A percentile compares a stretch with the other conserved stretches of the same genome.
Evolutionary conservation across 2,329 filamentous ascomycete genomes (phyloP).

Genomic region (Xylaria hypoxylon): DNA sequence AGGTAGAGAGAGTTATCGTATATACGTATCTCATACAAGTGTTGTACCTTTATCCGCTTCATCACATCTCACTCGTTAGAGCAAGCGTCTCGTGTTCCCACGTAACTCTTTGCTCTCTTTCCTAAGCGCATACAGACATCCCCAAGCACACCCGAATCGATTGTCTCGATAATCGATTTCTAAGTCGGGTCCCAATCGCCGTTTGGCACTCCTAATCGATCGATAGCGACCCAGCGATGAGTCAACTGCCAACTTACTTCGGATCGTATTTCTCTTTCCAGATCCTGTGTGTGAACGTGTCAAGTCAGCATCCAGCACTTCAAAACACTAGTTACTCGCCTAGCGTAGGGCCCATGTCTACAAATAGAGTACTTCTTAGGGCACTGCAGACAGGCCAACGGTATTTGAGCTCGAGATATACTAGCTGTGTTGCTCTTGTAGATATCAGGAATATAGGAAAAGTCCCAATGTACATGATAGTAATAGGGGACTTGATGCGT

Average conservation of each 20-base stretch:
- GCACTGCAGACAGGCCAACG: conserved; percentile 19
- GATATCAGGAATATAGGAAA: conserved; percentile 22
- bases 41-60: neutral
- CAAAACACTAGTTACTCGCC: conserved; percentile 32
- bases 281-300: conserved; percentile 72
- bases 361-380: conserved; percentile 29
- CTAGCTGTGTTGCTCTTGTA: conserved; percentile 19
- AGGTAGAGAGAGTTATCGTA: neutral
- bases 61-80: neutral
- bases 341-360: conserved; percentile 26
- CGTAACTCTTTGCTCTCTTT: neutral
- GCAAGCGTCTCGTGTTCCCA: conserved; percentile 16
- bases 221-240: conserved; percentile 22
- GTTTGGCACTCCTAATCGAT: conserved; percentile 9
- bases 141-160: conserved; percentile 2
- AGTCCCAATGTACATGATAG: conserved; percentile 20
- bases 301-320: conserved; percentile 42
- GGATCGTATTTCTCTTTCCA: conserved; percentile 96
- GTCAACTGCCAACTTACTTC: conserved; percentile 52
- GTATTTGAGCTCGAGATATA: conserved; percentile 27
- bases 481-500: conserved; percentile 29
- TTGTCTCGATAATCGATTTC: conserved; percentile 8
- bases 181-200: neutral
- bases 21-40: conserved; percentile 17
- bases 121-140: neutral